Evolutionary conservation across 1,284 basidiomycete species (phyloP), one percentile per base, ranked within the genome.

Genomic region (Cryptococcus amylolentus): DNA sequence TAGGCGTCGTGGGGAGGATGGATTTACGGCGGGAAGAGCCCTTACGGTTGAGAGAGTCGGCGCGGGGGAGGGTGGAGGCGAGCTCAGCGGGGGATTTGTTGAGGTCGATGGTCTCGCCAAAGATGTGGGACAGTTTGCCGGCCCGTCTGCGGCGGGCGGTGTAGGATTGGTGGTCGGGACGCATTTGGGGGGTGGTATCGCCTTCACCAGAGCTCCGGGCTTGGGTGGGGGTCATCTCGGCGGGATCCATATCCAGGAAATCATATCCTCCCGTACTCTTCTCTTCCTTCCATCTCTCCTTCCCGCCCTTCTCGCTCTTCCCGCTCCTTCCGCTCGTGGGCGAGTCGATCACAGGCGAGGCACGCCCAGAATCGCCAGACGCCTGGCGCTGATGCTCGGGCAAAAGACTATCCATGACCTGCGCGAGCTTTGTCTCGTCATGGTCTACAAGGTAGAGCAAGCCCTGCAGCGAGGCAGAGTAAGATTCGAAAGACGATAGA

Each of bases 391-490:
- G 41, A n/a, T 42, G 8, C 8, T 42, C 41, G 16, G 20, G 41
- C 12, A 42, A 16, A 40, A 73, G 61, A 40, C 60, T 54, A 51
- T 73, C 71, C 40, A 73, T 58, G 37, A 71, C 63, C 3, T 49
- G 37, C 8, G 58, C 66, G 7, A 72, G 59, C 27, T 57, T 62
- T 3, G 50, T 40, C 28, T 62, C 63, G 45, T 72, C 65, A 51
- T 69, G 57, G 43, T 72, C 68, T n/a, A 65, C 63, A 2, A 71
- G 57, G 50, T 67, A 62, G 23, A 72, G 56, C 13, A 73, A 56
- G 7, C 61, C 56, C 16, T 65, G 58, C 12, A 73, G 53, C 4
- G 66, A 69, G 43, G 39, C 26, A 44, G 28, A 18, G 31, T 48
- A 31, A 16, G 53, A 27, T 35, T 55, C 43, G 41, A 35, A 45